A percentile compares a stretch with the other conserved stretches of the same genome.
Evolutionary conservation across 441 rosid species (phyloP).

Genomic region (Cnidoscolus chayamansa): DNA sequence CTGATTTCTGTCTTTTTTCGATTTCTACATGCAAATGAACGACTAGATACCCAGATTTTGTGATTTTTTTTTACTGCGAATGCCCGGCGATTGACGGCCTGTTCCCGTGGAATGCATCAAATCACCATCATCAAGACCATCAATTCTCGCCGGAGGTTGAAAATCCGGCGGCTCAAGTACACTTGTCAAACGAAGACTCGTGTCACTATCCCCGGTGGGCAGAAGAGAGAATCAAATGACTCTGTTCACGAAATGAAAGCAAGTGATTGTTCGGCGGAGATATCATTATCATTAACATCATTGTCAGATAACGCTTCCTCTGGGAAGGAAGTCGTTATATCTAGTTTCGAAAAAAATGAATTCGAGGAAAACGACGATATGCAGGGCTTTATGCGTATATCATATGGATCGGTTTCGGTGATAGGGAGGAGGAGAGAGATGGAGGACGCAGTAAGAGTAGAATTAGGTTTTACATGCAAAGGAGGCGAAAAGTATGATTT

Average conservation of each 20-base stretch:
- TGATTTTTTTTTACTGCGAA: neutral
- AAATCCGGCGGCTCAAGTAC: constrained; percentile 31
- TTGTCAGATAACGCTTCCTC: constrained; percentile 9
- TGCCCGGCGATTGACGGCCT: neutral
- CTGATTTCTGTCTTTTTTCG: too few species aligned
- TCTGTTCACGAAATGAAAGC: neutral
- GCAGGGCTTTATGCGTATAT: constrained; percentile 4
- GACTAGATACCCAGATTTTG: neutral
- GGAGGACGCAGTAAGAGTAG: constrained; percentile 68
- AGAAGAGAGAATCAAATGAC: neutral
- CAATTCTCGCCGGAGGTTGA: constrained; percentile 31
- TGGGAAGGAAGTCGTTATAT: constrained; percentile 22
- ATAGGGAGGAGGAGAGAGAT: constrained; percentile 67
- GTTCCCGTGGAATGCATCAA: constrained; percentile 17
- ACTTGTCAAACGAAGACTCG: constrained; percentile 23
- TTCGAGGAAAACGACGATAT: neutral
- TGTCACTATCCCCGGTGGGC: constrained; percentile 11
- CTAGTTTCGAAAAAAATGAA: constrained; percentile 17
- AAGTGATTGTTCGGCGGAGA: constrained; percentile 23
- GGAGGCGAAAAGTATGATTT: constrained; percentile 44
- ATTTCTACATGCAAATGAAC: constrained; percentile 8
- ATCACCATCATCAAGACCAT: constrained; percentile 24
- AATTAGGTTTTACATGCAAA: constrained; percentile 31
- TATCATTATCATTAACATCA: constrained; percentile 25
- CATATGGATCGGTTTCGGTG: constrained; percentile 55